A percentile compares a stretch with the other conserved stretches of the same genome.
Evolutionary conservation across 345 rosid species (phyloP).

Genomic region (Euphorbia pulcherrima): DNA sequence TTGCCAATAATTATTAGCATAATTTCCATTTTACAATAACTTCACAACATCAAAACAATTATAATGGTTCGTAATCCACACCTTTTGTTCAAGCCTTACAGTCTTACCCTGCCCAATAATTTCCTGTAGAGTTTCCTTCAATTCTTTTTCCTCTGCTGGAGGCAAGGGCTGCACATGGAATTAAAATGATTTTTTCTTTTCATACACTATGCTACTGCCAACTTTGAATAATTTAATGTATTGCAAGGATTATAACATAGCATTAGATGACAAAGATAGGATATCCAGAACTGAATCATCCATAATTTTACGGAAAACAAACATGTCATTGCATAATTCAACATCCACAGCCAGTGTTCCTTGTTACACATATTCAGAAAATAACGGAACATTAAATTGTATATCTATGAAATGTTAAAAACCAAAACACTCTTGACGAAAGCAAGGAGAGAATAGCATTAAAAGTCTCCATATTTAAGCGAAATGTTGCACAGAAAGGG

Average conservation of each 20-base stretch:
- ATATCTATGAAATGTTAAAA: no score
- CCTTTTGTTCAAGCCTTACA: constrained; percentile 79
- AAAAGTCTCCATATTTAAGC: no score
- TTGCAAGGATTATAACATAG: not conserved
- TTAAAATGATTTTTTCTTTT: not conserved
- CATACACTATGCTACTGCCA: not conserved
- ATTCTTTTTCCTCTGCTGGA: constrained; percentile 74
- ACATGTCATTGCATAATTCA: not conserved
- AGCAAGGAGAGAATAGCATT: no score
- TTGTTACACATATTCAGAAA: no score
- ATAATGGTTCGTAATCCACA: constrained; percentile 19
- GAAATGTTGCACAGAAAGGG: no score
- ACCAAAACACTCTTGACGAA: no score
- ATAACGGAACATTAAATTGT: no score
- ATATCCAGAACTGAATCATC: no score
- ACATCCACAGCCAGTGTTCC: no score
- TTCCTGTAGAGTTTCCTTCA: constrained; percentile 73
- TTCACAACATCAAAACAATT: not conserved
- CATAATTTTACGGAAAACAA: not conserved
- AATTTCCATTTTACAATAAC: not conserved
- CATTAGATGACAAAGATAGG: not conserved
- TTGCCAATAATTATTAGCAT: not conserved
- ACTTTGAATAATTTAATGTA: not conserved
- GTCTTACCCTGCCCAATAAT: constrained; percentile 74
- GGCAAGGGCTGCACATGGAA: constrained; percentile 65